Conservation (phyloP, 192 early-diverging fungal species). For the Linnemannia schmuckeri region DNA sequence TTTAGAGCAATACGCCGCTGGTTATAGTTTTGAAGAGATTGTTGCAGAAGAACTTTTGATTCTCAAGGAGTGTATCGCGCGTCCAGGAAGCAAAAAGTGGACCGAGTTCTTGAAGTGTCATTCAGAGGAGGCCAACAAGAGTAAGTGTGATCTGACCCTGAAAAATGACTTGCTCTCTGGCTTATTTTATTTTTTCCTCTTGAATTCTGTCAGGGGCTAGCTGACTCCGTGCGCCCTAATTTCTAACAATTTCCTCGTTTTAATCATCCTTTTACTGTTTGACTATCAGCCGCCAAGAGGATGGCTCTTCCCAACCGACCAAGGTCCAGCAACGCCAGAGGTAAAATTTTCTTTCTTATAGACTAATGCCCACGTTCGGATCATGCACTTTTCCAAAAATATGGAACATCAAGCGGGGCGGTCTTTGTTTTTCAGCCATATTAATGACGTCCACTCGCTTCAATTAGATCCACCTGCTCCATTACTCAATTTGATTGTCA, state of each 20-base stretch:
- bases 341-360: conserved; percentile 6
- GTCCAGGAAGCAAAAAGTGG: conserved; percentile 50
- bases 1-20: conserved; percentile 56
- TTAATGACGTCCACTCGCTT: neutral
- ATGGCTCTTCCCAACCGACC: conserved; percentile 53
- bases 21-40: conserved; percentile 55
- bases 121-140: conserved; percentile 43
- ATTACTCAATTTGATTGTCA: conserved; percentile 48
- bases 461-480: conserved; percentile 43
- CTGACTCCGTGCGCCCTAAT: neutral
- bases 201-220: neutral
- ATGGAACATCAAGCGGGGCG: neutral
- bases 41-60: conserved; percentile 50
- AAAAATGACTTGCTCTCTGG: neutral
- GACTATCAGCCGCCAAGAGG: conserved; percentile 41
- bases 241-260: neutral
- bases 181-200: neutral
- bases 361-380: neutral
- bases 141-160: conserved; percentile 23
- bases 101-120: conserved; percentile 50
- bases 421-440: neutral
- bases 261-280: neutral
- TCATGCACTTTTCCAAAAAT: neutral
- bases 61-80: conserved; percentile 52
- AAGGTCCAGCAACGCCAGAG: conserved; percentile 43